Evolutionary conservation across 352 stramenopile species (phyloP).

Genomic region (Pythium angustatum): DNA sequence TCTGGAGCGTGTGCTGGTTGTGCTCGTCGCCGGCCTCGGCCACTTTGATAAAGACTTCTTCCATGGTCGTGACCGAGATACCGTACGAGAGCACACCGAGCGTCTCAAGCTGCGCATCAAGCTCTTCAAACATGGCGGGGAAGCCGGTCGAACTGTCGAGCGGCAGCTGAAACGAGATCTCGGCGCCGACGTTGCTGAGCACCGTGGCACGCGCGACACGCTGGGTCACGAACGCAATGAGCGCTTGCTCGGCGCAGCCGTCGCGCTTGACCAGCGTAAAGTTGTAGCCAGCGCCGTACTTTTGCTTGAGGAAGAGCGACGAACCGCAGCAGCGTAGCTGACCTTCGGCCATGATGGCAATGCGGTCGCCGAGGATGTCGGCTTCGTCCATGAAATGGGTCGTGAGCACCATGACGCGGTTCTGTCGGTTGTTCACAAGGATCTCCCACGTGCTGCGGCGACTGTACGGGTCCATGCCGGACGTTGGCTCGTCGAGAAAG

Average conservation of each 20-base stretch:
- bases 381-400: conserved; percentile 94
- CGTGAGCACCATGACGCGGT: conserved; percentile 85
- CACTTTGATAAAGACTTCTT: conserved; percentile 92
- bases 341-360: conserved; percentile 89
- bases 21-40: conserved; percentile 49
- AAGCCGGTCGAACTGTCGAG: conserved; percentile 62
- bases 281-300: conserved; percentile 80
- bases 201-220: conserved; percentile 40
- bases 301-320: conserved; percentile 81
- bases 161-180: conserved; percentile 78
- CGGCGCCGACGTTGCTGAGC: conserved; percentile 59
- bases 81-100: conserved; percentile 54
- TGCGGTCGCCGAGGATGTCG: conserved; percentile 89
- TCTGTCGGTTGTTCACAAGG: conserved; percentile 48
- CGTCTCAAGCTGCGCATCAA: conserved; percentile 57
- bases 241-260: conserved; percentile 29
- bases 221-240: conserved; percentile 38
- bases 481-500: conserved; percentile 90
- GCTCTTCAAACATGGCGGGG: conserved; percentile 63
- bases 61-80: conserved; percentile 84
- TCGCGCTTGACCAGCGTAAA: conserved; percentile 63
- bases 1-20: conserved; percentile 47
- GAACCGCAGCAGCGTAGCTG: conserved; percentile 55
- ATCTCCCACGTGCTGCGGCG: conserved; percentile 86
- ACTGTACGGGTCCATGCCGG: conserved; percentile 94